Conservation (phyloP, 257 asterid species). For the Fraxinus excelsior region DNA sequence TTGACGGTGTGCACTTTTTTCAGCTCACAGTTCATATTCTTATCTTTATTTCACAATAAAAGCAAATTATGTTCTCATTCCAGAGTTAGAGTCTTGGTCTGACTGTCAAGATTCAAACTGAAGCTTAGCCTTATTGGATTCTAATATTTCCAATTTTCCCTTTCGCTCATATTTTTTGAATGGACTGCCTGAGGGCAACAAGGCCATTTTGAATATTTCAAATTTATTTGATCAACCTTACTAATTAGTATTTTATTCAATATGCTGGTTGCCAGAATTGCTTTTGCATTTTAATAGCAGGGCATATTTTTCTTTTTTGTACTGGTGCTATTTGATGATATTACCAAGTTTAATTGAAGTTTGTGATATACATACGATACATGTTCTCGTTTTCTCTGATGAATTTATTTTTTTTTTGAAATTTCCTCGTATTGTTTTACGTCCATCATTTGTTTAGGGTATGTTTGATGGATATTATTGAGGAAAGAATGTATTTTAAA, state of each 20-base stretch:
- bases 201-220: not conserved
- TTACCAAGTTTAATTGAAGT: not conserved
- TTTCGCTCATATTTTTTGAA: not conserved
- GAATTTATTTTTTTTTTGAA: not conserved
- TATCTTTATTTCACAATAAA: not conserved
- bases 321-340: slow-evolving; percentile 13
- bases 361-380: not conserved
- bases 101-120: not conserved
- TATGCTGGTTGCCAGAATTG: slow-evolving; percentile 4
- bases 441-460: not conserved
- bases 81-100: not conserved
- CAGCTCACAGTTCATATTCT: not conserved
- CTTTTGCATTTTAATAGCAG: slow-evolving; percentile 3
- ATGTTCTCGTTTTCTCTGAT: not conserved
- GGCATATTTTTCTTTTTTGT: slow-evolving; percentile 7
- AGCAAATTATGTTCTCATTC: not conserved
- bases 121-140: not conserved
- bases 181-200: not conserved
- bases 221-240: not conserved
- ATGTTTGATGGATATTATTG: no score
- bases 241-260: not conserved
- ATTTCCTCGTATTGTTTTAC: not conserved
- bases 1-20: slow-evolving; percentile 62
- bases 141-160: not conserved
- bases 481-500: no score